Evolutionary conservation across 2,329 filamentous ascomycete genomes (phyloP).

Genomic region (Amauroascus niger): DNA sequence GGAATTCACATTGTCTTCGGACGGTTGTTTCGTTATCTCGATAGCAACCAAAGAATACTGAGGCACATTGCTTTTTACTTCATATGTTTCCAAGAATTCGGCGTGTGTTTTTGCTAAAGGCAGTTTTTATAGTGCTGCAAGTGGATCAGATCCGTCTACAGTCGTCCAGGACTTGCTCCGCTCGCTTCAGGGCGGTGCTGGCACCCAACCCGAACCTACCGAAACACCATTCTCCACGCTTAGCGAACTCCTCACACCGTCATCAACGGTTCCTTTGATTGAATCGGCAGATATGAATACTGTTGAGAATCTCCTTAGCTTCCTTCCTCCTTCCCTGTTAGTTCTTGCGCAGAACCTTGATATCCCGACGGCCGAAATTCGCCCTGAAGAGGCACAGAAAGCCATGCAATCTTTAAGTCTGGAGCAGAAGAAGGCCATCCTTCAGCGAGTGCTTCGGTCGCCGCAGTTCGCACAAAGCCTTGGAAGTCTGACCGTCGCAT

Average conservation of each 20-base stretch:
- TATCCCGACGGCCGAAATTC: conserved; percentile 51
- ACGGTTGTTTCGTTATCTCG: background rate
- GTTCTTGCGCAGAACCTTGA: conserved; percentile 62
- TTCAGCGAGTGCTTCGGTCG: conserved; percentile 73
- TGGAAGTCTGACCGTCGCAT: conserved; percentile 71
- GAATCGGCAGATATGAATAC: conserved; percentile 54
- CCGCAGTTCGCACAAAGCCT: conserved; percentile 87
- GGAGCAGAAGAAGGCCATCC: conserved; percentile 66
- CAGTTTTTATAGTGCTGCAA: conserved; percentile 46
- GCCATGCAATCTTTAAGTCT: conserved; percentile 64
- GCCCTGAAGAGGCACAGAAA: conserved; percentile 57
- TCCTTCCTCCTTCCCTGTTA: conserved; percentile 69
- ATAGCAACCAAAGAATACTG: background rate
- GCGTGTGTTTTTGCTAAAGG: background rate
- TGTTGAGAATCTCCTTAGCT: conserved; percentile 64
- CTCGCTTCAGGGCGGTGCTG: conserved; percentile 53
- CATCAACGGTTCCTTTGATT: conserved; percentile 67
- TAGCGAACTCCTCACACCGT: conserved; percentile 70
- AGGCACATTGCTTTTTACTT: conserved; percentile 11
- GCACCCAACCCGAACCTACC: conserved; percentile 39
- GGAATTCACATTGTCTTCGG: background rate
- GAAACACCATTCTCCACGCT: conserved; percentile 70
- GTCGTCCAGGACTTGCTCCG: conserved; percentile 82
- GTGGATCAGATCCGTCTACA: conserved; percentile 59
- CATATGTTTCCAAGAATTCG: conserved; percentile 1